Evolutionary conservation across 768 basidiomycete genomes (phyloP), one percentile per base, ranked within the genome.

Genomic region (Peribolospora baueri): DNA sequence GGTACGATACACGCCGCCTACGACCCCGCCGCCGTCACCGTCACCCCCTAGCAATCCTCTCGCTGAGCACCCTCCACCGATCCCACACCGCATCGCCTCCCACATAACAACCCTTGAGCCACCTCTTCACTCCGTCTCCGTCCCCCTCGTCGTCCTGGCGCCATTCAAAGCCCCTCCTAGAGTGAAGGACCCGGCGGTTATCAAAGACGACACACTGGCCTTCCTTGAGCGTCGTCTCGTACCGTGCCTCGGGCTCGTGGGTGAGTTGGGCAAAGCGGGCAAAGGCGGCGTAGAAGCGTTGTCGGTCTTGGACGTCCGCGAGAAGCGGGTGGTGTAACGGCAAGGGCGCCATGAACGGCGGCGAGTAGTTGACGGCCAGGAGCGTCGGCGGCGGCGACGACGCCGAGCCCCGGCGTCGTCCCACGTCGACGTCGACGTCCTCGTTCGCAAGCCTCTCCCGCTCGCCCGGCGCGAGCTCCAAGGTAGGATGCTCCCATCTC

Each of bases 161-260:
- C 56, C 57, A 5, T 62, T 62, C 54, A 63, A 95, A 97, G 9
- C 78, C 80, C 0, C 79, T 82, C 36, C 91, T 71, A 0, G 83
- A 86, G 66, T 98, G 91, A 57, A 95, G 66, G 3, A 91, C 77
- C 11, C 91, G 72, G 37, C 88, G 72, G 62, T 97, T 98, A 64
- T 95, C 90, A 61, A 98, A 98, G 7, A 91, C 52, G 14, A 83
- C 86, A 5, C 80, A 79, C 58, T 91, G 85, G 40, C 86, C 85
- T 67, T 88, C 84, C 40, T 69, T 65, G 48, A 95, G 68, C 50
- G 75, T 77, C 67, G 84, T 80, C 59, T 75, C 66, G 57, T 74
- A 81, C 46, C 71, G 72, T 37, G 72, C 74, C 8, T 61, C 61
- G 0, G 72, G 70, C 13, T 74, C 71, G 52, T 79, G 74, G 2